Conservation (phyloP, 2,329 filamentous ascomycete genomes). For the Zymoseptoria brevis region DNA sequence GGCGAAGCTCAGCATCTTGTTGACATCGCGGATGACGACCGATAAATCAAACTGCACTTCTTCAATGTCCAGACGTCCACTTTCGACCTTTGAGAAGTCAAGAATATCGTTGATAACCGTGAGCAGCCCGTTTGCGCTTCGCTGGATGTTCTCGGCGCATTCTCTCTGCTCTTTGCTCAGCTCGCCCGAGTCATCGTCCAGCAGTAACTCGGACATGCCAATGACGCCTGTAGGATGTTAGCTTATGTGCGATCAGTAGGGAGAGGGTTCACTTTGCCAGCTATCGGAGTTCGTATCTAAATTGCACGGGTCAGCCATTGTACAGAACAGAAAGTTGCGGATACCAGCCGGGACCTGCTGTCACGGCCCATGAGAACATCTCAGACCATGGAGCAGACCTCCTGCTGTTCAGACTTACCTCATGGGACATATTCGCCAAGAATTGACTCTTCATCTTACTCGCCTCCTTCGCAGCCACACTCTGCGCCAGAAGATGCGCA, state of each 20-base stretch:
- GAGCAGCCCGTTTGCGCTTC: constrained; percentile 70
- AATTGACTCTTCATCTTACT: constrained; percentile 75
- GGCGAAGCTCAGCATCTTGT: constrained; percentile 80
- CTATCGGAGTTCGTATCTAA: constrained; percentile 51
- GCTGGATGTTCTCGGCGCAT: constrained; percentile 68
- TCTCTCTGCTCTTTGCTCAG: constrained; percentile 64
- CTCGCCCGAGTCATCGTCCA: constrained; percentile 48
- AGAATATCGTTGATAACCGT: constrained; percentile 89
- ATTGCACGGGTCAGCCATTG: not conserved
- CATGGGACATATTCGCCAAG: constrained; percentile 52
- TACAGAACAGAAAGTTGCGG: not conserved
- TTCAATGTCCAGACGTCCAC: constrained; percentile 67
- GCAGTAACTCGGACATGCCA: constrained; percentile 67
- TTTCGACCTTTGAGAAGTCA: constrained; percentile 78
- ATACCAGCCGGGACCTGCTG: not conserved
- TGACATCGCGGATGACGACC: constrained; percentile 67
- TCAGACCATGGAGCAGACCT: no score
- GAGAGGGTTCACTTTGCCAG: constrained; percentile 32
- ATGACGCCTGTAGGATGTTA: constrained; percentile 47
- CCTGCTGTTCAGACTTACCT: constrained; percentile 3
- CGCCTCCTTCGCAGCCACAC: constrained; percentile 70
- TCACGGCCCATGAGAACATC: no score
- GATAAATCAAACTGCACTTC: constrained; percentile 72
- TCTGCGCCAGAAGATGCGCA: constrained; percentile 61
- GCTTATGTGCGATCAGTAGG: no score